Evolutionary conservation across 2,329 filamentous ascomycete species (phyloP).

Genomic region (Pestalotiopsis sp.): DNA sequence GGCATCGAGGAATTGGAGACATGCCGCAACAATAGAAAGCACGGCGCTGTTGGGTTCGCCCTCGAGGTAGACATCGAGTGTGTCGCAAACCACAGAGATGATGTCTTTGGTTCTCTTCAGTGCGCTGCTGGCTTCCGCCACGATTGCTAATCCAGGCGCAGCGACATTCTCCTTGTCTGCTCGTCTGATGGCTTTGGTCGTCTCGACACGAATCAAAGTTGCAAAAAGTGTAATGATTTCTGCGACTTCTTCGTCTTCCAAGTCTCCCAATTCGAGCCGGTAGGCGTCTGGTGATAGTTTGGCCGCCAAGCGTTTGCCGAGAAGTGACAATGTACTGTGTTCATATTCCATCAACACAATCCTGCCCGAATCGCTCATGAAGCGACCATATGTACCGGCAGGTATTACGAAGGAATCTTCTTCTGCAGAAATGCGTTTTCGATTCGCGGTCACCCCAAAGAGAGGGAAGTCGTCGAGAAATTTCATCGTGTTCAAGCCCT

Average conservation of each 20-base stretch:
- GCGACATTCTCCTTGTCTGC: slow-evolving; percentile 22
- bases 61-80: slow-evolving; percentile 73
- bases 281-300: slow-evolving; percentile 61
- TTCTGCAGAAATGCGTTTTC: slow-evolving; percentile 44
- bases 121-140: slow-evolving; percentile 61
- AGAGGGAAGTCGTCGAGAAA: slow-evolving; percentile 67
- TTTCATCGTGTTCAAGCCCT: slow-evolving; percentile 78
- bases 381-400: slow-evolving; percentile 66
- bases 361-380: slow-evolving; percentile 77
- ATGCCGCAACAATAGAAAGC: slow-evolving; percentile 69
- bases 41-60: slow-evolving; percentile 65
- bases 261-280: slow-evolving; percentile 51
- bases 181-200: slow-evolving; percentile 35
- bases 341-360: slow-evolving; percentile 76
- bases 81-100: slow-evolving; percentile 78
- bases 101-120: slow-evolving; percentile 70
- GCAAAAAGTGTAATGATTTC: slow-evolving; percentile 77
- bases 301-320: slow-evolving; percentile 76
- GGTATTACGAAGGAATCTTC: slow-evolving; percentile 64
- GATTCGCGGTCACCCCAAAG: slow-evolving; percentile 53
- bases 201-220: slow-evolving; percentile 63
- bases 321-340: slow-evolving; percentile 78
- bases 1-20: slow-evolving; percentile 78
- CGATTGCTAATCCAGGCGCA: slow-evolving; percentile 47
- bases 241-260: slow-evolving; percentile 64